Evolutionary conservation across 257 asterid genomes (phyloP), one percentile per base, ranked within the genome.

Genomic region (Lantana camara): DNA sequence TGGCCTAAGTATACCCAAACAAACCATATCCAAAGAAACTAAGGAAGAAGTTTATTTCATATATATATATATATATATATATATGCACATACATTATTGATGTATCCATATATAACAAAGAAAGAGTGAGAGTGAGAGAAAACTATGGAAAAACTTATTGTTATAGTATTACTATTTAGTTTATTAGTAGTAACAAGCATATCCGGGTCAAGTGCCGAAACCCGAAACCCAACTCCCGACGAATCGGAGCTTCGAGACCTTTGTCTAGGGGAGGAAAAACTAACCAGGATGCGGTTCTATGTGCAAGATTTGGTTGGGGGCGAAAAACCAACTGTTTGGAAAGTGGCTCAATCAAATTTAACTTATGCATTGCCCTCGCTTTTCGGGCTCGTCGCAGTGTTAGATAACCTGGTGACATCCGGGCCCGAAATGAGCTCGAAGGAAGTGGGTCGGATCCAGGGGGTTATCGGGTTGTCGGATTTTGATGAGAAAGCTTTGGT

Each of bases 401-500:
- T 74, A 23, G 78, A 79, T 67, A 59, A 74, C 60, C 52, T 67
- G 3, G 64, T 79, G 0, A 78, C 78, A 1, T 41, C 46, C 0
- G 76, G 71, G 2, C 74, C 80, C 0, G 66, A 48, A n/a, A 30
- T 68, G 3, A 52, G 15, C n/a, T 79, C 80, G 1, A 22, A 9
- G 0, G 41, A 40, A 57, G 50, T 79, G 10, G 78, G 80, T 27
- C 80, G 83, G 48, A 21, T 79, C 16, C 83, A 79, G 23, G 80
- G 78, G 13, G 3, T 63, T 0, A 48, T 71, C 27, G 80, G 66
- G 63, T 34, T 58, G 0, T 20, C 80, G 29, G 83, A 79, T 17
- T 52, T 78, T 5, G 70, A 32, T 16, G 71, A 63, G 49, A 17
- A 12, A 47, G 60, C 73, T 2, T 44, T 74, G 37, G 75, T 15